A percentile compares a stretch with the other conserved stretches of the same genome.
Conservation (phyloP, 2,329 filamentous ascomycete genomes). For the Fusarium bactridioides region DNA sequence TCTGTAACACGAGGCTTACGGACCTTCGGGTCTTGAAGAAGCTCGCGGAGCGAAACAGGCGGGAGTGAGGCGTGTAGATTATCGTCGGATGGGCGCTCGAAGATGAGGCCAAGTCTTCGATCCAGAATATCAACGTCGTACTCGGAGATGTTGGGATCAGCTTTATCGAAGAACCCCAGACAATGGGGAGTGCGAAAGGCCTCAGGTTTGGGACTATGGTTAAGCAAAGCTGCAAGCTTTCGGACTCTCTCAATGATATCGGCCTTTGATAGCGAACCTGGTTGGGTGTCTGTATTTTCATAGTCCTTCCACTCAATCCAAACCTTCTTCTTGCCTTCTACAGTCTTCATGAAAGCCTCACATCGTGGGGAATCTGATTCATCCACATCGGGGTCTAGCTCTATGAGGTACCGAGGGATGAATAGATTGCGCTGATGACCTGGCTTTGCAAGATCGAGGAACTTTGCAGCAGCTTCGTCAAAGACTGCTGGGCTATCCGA, state of each 20-base stretch:
- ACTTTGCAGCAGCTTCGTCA: conserved; percentile 50
- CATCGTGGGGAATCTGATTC: conserved; percentile 49
- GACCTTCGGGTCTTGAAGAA: conserved; percentile 49
- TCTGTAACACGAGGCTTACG: conserved; percentile 60
- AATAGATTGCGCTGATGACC: conserved; percentile 45
- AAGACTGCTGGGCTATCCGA: conserved; percentile 40
- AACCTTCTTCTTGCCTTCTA: conserved; percentile 49
- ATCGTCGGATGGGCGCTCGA: conserved; percentile 55
- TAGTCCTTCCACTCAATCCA: conserved; percentile 64
- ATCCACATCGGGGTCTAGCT: conserved; percentile 45
- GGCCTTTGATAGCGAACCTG: conserved; percentile 50
- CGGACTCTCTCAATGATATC: conserved; percentile 55
- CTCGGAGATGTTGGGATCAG: conserved; percentile 42
- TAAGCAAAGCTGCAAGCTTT: conserved; percentile 58
- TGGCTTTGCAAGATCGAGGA: conserved; percentile 50
- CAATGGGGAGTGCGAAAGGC: conserved; percentile 60
- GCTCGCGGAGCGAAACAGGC: conserved; percentile 57
- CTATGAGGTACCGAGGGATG: conserved; percentile 47
- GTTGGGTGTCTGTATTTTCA: conserved; percentile 46
- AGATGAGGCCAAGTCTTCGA: conserved; percentile 61
- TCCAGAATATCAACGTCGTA: conserved; percentile 54
- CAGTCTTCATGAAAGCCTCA: conserved; percentile 50
- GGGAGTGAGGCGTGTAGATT: conserved; percentile 47
- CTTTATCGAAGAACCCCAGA: conserved; percentile 59
- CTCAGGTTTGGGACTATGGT: conserved; percentile 56